Conservation (phyloP, 1,139 yeast genomes). For the Diutina catenulata region DNA sequence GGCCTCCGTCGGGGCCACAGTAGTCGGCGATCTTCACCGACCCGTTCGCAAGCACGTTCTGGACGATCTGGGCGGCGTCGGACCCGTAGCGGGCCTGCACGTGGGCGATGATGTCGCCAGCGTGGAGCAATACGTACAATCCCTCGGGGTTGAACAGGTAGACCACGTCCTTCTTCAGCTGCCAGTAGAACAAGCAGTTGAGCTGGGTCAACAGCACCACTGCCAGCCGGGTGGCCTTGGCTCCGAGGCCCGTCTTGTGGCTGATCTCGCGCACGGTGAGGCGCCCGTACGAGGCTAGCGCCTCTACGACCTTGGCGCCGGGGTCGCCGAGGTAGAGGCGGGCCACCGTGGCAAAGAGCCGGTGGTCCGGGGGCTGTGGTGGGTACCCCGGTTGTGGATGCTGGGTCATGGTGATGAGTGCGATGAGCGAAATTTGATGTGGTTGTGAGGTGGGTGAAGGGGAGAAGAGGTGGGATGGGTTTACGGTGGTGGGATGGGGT, state of each 20-base stretch:
- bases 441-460: too few species aligned
- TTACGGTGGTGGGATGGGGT: too few species aligned
- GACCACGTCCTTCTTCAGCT: constrained; percentile 21
- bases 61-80: constrained; percentile 55
- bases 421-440: too few species aligned
- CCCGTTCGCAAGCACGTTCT: constrained; percentile 55
- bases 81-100: constrained; percentile 33
- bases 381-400: constrained; percentile 4
- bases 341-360: constrained; percentile 41
- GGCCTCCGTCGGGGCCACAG: constrained; percentile 25
- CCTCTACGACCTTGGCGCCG: constrained; percentile 43
- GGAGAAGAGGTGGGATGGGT: too few species aligned
- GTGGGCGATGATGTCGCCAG: constrained; percentile 62
- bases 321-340: constrained; percentile 52
- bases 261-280: constrained; percentile 38
- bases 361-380: constrained; percentile 52
- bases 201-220: constrained; percentile 58
- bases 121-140: constrained; percentile 48
- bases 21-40: constrained; percentile 55
- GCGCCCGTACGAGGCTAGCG: constrained; percentile 50
- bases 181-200: constrained; percentile 46
- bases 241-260: constrained; percentile 26
- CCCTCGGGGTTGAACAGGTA: constrained; percentile 62
- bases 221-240: constrained; percentile 38
- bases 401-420: background rate